Conservation (phyloP, 164 flowering plant genomes). For the Umbilicus rupestris region DNA sequence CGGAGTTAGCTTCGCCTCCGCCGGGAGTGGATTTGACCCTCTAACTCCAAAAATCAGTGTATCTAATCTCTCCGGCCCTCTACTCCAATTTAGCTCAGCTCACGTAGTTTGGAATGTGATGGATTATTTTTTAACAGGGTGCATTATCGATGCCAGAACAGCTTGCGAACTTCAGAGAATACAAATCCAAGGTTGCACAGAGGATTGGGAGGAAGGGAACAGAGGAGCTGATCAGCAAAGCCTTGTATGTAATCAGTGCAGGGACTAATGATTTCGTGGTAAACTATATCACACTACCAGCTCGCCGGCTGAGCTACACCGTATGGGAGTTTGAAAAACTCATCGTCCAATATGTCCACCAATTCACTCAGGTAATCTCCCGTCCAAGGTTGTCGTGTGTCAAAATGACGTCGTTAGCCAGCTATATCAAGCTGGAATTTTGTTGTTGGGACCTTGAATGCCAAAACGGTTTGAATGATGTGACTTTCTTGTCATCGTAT, state of each 20-base stretch:
- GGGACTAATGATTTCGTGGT: slow-evolving; percentile 38
- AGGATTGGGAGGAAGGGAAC: slow-evolving; percentile 20
- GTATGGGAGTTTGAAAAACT: slow-evolving; percentile 19
- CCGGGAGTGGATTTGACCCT: slow-evolving; percentile 60
- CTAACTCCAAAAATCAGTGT: slow-evolving; percentile 33
- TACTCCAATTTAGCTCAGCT: neutral
- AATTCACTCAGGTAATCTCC: slow-evolving; percentile 30
- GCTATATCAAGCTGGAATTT: neutral
- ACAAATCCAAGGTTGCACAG: slow-evolving; percentile 16
- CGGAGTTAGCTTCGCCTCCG: slow-evolving; percentile 85
- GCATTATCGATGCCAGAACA: slow-evolving; percentile 21
- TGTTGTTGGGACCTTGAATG: neutral
- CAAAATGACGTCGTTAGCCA: neutral
- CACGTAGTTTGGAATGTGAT: neutral
- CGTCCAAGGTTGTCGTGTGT: neutral
- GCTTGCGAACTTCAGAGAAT: slow-evolving; percentile 27
- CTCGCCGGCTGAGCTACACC: slow-evolving; percentile 16
- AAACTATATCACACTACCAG: slow-evolving; percentile 21
- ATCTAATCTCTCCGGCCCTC: neutral
- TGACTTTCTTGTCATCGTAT: too few species aligned
- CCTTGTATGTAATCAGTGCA: slow-evolving; percentile 19
- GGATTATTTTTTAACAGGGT: neutral
- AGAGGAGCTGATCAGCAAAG: slow-evolving; percentile 15
- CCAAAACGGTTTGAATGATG: neutral
- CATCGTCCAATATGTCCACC: slow-evolving; percentile 11